Base-by-base conservation (phyloP, 148 eudicot genomes). In the Persicaria tinctoria region DNA sequence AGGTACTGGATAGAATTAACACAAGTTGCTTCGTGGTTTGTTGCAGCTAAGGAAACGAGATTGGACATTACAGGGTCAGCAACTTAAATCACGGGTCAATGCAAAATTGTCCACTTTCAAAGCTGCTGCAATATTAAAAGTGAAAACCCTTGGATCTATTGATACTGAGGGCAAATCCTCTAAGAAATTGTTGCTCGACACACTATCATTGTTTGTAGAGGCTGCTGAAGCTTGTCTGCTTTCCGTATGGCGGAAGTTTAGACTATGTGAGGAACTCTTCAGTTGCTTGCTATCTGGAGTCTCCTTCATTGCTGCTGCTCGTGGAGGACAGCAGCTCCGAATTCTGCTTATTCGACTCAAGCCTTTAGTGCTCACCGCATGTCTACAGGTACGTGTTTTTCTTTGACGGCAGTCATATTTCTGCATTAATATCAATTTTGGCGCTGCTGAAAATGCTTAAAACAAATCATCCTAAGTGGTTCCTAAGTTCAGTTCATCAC, bases 281-380 rank as follows among this genome's bases (percentile, higher is more conserved):
- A 81, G 88, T 77, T 85, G 89, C 74, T 88, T 96, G 85, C 93
- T 96, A 63, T 79, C 90, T 73, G 97, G 96, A 73, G 90, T 90
- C 81, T 79, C 97, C 54, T 87, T 89, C 73, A 89, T 88, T 78
- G 94, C 99, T 54, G 75, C 86, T 47, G 82, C 86, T 78, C 97
- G 99, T 76, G 97, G 88, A 57, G 94, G 97, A 74, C 94, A 92
- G 86, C 79, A 86, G 78, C 85, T 96, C 41, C 91, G 92, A 6
- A 89, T 96, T 83, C 77, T 96, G 78, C 90, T 92, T 70, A 96
- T 96, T 82, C 97, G 91, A 55, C 87, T 96, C 71, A 96, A 96
- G 82, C 91, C 89, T 50, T 89, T 96, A 82, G 97, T 92, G 78
- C 88, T 89, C 38, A 85, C 85, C 50, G 86, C 93, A 68, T 96